These are phyloP conservation scores for Acacia acuminata DNA, from an alignment of 306 rosid species.

Conservation along the genomic window DNA sequence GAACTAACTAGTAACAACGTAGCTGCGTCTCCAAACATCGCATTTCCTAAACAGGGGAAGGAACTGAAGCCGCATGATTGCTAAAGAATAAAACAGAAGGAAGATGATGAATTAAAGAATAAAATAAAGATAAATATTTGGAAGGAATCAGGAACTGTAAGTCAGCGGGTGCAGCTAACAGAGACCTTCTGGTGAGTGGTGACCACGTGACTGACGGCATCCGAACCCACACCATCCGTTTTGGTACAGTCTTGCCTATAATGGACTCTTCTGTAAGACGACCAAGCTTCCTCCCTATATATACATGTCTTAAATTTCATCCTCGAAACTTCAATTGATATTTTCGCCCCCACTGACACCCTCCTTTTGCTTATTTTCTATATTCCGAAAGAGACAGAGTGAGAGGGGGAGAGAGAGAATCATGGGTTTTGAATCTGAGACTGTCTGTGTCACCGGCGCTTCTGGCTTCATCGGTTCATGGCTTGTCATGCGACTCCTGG, in stretches of 20 bases:
- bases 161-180: background rate
- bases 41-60: too few species aligned
- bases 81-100: too few species aligned
- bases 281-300: background rate
- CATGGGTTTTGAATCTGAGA: conserved; percentile 41
- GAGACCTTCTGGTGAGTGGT: background rate
- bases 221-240: background rate
- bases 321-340: background rate
- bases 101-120: too few species aligned
- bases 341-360: background rate
- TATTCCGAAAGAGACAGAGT: background rate
- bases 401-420: too few species aligned
- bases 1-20: too few species aligned
- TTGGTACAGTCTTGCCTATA: background rate
- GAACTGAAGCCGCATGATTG: background rate
- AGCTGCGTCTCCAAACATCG: too few species aligned
- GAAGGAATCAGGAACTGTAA: background rate
- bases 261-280: background rate
- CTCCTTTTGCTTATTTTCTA: too few species aligned
- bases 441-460: conserved; percentile 78
- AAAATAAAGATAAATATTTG: too few species aligned
- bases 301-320: background rate
- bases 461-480: conserved; percentile 78
- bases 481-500: conserved; percentile 75
- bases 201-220: background rate